Evolutionary conservation across 1,284 basidiomycete species (phyloP).

Genomic region (Boletus sp.): DNA sequence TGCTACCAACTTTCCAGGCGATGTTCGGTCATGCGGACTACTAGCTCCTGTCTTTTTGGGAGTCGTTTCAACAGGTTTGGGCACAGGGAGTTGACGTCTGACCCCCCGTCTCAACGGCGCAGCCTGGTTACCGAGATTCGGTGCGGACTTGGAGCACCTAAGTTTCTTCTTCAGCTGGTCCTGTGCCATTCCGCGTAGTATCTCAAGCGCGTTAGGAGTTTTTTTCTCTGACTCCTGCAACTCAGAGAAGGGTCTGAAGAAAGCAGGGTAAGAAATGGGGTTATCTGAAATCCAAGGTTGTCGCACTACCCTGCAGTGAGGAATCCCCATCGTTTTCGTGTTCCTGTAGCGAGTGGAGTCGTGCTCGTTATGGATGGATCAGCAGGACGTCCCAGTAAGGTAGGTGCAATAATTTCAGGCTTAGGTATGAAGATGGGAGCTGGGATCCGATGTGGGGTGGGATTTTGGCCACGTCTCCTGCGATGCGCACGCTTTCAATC

Average conservation of each 20-base stretch:
- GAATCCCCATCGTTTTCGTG: conserved; percentile 18
- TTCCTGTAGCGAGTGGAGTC: neutral
- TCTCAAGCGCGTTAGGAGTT: conserved; percentile 3
- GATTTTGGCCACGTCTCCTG: conserved; percentile 12
- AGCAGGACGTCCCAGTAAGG: neutral
- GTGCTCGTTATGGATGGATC: conserved; percentile 2
- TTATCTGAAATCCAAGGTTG: neutral
- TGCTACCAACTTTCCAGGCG: neutral
- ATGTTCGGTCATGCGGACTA: neutral
- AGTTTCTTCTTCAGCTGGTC: conserved; percentile 22
- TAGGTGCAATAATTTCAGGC: neutral
- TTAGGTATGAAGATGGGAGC: conserved; percentile 14
- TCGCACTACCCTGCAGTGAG: conserved; percentile 18
- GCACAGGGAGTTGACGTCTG: neutral
- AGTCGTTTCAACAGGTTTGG: neutral
- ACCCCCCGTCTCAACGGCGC: neutral
- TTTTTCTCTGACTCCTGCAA: conserved; percentile 9
- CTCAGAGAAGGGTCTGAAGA: conserved; percentile 14
- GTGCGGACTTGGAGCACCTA: conserved; percentile 26
- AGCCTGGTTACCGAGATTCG: conserved; percentile 20
- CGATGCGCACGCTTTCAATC: conserved; percentile 24
- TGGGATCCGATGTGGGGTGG: conserved; percentile 3
- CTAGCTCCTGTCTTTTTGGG: neutral
- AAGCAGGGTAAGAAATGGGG: neutral
- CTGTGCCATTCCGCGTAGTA: conserved; percentile 16